phyloP scores from a whole-genome alignment of 1,284 basidiomycete genomes.

The Ustilago crameri region DNA sequence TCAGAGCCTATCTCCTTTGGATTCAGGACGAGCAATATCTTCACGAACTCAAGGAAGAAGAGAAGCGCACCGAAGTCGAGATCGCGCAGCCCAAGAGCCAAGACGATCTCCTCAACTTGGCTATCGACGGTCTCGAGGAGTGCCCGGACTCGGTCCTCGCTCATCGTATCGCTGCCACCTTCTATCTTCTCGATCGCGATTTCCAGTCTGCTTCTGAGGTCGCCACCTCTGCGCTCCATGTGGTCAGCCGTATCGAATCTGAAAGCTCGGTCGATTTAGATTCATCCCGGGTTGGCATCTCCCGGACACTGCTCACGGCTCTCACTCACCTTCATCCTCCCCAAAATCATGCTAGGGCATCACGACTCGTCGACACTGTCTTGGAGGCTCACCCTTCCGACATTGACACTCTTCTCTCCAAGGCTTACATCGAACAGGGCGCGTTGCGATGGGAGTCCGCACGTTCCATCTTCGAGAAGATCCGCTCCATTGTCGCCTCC shows the following conservation, averaged over 20 bases:
- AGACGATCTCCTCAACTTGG: conserved; percentile 56
- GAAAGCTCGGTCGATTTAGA: conserved; percentile 78
- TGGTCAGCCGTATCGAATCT: conserved; percentile 25
- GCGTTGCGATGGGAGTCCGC: conserved; percentile 80
- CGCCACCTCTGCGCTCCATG: conserved; percentile 34
- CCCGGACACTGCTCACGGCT: conserved; percentile 77
- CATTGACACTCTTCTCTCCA: conserved; percentile 77
- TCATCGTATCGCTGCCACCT: conserved; percentile 77
- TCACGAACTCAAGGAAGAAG: conserved; percentile 36
- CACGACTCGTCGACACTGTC: conserved; percentile 78
- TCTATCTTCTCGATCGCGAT: conserved; percentile 82
- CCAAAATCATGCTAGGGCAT: conserved; percentile 84
- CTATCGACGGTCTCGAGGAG: conserved; percentile 72
- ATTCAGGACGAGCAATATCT: conserved; percentile 58
- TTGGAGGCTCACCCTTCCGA: conserved; percentile 76
- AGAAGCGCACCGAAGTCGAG: conserved; percentile 45
- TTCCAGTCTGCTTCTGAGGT: conserved; percentile 70
- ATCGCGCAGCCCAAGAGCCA: conserved; percentile 15
- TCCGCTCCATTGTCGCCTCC: conserved; percentile 43
- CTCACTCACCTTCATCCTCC: conserved; percentile 88
- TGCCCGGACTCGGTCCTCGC: conserved; percentile 77
- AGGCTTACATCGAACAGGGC: conserved; percentile 79
- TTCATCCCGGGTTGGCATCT: conserved; percentile 78
- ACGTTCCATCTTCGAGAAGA: conserved; percentile 73
- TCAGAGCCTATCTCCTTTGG: conserved; percentile 48